Base-by-base conservation (phyloP, 163 green algal genomes). In the Trebouxia gelatinosa region DNA sequence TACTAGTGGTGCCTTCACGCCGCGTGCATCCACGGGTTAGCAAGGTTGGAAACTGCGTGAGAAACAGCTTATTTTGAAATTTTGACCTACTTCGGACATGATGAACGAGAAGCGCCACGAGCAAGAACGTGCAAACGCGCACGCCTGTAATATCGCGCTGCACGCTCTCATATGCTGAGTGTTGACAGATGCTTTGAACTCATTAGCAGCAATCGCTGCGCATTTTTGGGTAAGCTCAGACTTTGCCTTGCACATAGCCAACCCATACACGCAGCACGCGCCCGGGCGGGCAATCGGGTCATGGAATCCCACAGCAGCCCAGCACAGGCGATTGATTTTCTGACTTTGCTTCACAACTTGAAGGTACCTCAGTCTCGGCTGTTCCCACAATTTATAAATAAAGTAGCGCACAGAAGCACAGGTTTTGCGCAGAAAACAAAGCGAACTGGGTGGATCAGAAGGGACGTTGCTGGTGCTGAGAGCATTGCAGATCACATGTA, bases 401-500 rank as follows among this genome's bases (percentile, higher is more conserved):
- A 72, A 16, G 28, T 61, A 50, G 2, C 32, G 51, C 35, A 54
- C 19, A 57, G 16, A 29, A 61, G 9, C 35, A 7, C 50, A 39
- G 31, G 31, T 34, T 51, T 62, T 17, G 11, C 83, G 83, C 87
- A 93, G 88, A 78, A 70, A 17, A 91, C 90, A 3, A 90, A 91
- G 57, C 81, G 93, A 1, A 97, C 91, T 0, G 93, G 93, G 16
- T 98, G 93, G 93, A 89, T 98, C 32, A 82, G 86, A n/a, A 91
- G 84, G 64, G 82, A 81, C 11, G 89, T 98, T 5, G 5, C 83
- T 19, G 71, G 85, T 1, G 91, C 93, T 9, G 93, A 98, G 75
- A 94, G 87, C 81, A 95, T 98, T 59, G 91, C 93, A 48, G 93
- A 96, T 79, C 91, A 96, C 83, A 95, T 94, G 90, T 95, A 98